Evolutionary conservation across 495 filamentous ascomycete species (phyloP).

Genomic region (Tuber borchii): DNA sequence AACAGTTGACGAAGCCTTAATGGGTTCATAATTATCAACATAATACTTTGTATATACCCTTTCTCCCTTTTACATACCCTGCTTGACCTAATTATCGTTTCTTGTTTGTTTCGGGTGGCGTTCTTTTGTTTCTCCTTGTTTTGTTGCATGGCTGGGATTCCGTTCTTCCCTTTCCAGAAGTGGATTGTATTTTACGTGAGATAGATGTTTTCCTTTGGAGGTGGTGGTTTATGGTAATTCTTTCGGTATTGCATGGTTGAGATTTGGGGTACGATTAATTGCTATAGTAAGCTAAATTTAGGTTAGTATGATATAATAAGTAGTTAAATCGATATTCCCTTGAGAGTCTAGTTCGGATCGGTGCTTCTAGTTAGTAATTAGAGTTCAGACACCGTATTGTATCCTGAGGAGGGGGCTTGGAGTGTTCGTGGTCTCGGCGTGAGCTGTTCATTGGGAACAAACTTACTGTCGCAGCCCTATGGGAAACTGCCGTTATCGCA

Average conservation of each 20-base stretch:
- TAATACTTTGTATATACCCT: not conserved
- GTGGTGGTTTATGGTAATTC: not conserved
- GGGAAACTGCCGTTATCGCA: too few relatives aligned
- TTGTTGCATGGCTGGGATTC: not conserved
- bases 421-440: too few relatives aligned
- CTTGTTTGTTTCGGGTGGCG: not conserved
- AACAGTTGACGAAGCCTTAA: conserved; percentile 62
- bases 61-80: not conserved
- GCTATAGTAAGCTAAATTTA: not conserved
- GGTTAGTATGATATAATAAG: not conserved
- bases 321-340: not conserved
- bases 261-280: not conserved
- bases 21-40: not conserved
- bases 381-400: too few relatives aligned
- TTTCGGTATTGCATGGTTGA: not conserved
- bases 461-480: too few relatives aligned
- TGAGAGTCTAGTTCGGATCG: not conserved
- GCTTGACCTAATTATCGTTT: not conserved
- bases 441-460: too few relatives aligned
- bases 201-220: not conserved
- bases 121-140: not conserved
- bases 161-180: not conserved
- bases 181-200: not conserved
- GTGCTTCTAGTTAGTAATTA: not conserved
- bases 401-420: too few relatives aligned